These are phyloP conservation scores for Aspergillus carbonarius DNA, from an alignment of 2,329 filamentous ascomycete species.

Conservation along the genomic window DNA sequence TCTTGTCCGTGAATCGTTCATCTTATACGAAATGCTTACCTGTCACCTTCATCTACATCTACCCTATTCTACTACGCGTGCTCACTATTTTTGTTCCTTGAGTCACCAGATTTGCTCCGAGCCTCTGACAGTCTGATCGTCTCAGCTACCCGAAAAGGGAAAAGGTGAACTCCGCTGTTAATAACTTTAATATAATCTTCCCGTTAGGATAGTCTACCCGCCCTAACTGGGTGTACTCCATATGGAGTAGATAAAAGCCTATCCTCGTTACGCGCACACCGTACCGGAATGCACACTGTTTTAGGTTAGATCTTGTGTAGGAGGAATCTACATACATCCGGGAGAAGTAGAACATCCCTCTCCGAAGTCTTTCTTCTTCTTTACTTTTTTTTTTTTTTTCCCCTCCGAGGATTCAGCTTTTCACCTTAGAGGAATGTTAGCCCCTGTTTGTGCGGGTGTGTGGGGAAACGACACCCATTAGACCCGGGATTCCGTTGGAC, in stretches of 20 bases:
- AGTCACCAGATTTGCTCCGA: not conserved
- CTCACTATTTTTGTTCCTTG: not conserved
- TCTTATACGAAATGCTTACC: not conserved
- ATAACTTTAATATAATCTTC: constrained; percentile 2
- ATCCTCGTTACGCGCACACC: not conserved
- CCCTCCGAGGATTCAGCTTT: not conserved
- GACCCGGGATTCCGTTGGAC: not conserved
- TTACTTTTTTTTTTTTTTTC: not conserved
- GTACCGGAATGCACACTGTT: not conserved
- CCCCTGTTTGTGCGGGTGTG: not conserved
- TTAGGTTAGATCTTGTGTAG: not conserved
- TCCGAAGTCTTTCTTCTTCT: not conserved
- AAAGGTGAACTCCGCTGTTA: constrained; percentile 3
- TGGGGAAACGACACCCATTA: not conserved
- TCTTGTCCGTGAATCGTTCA: not conserved
- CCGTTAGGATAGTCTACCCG: not conserved
- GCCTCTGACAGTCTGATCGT: not conserved
- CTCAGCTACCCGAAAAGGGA: not conserved
- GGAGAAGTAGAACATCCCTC: not conserved
- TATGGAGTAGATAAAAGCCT: not conserved
- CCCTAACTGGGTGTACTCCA: not conserved
- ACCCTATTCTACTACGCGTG: not conserved
- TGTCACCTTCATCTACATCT: not conserved
- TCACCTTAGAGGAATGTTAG: not conserved
- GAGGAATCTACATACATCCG: not conserved